Base-by-base conservation (phyloP, 306 rosid genomes). In the Vicia faba region DNA sequence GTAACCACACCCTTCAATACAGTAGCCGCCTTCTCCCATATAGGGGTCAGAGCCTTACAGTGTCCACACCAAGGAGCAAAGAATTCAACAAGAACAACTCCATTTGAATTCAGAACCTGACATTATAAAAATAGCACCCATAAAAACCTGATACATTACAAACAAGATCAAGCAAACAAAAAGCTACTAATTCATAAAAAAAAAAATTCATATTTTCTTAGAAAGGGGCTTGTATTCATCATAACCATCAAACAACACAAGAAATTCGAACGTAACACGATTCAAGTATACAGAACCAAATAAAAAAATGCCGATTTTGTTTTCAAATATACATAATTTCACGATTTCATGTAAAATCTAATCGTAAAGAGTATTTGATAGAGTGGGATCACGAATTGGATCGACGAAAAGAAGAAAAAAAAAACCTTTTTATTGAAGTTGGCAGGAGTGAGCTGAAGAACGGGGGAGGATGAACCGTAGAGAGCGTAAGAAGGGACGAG, bases 61-160 rank as follows among this genome's bases (percentile, higher is more conserved):
- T 95, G 99, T n/a, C 99, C 99, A 61, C 99, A 95, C 99, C 99
- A 95, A 1, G 99, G 99, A 2, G 99, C 99, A 73, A 88, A 95
- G 79, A 95, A 95, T 79, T 95, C 99, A 19, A 95, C 97, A 46
- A 95, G 82, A 68, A 95, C 99, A 50, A 95, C 82, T 71, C 95
- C 83, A 64, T 91, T 95, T 12, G 97, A 95, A 79, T 95, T 91
- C 78, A 88, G 48, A 82, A 95, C 99, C 99, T 95, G 93, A 76
- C 62, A 72, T 35, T 60, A 69, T 65, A 46, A 59, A 68, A 19
- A 76, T 35, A 58, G 13, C 31, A 79, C 25, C 39, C 25, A 18
- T 41, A 43, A 67, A 61, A 61, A 43, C 46, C 18, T 38, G 46
- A 70, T 73, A 33, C 69, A 64, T 29, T 39, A 40, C 54, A 39